Base-by-base conservation (phyloP, 768 basidiomycete species). In the Lentinula sp. region DNA sequence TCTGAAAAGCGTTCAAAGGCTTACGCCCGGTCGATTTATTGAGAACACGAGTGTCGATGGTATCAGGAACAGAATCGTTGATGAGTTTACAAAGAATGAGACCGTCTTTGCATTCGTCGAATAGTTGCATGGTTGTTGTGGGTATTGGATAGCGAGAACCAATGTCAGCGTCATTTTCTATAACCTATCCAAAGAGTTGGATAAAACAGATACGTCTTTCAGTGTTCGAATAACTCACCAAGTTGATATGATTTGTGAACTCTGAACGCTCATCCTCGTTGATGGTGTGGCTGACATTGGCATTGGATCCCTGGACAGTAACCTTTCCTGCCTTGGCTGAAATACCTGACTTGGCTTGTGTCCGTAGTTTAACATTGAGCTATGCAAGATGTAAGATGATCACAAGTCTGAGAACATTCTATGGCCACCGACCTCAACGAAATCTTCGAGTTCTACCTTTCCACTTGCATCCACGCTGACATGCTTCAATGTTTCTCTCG, bases 51-150 rank as follows among this genome's bases (percentile, higher is more conserved):
- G 86, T 91, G 76, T 98, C 96, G 76, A 99, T 99, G 5, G 97
- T 99, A 74, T 98, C 96, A 10, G 97, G 96, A 3, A 99, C 97
- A 48, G 97, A 96, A 76, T 99, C 96, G 74, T 99, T 96, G 82
- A 98, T 94, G 65, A 98, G 88, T 81, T 98, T 98, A 75, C 91
- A 97, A 34, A 99, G 89, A 67, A 99, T 87, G 70, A 99, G 79
- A 64, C 96, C 97, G 69, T 99, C 96, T 69, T 89, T 85, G 74
- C 89, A 91, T 73, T 98, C 97, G 70, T 98, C 97, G 69, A 98
- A 98, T 64, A 99, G 82, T 67, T 99, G 97, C 95, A 98, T 97
- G 18, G 95, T 98, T 59, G 93, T 83, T 7, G 94, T 95, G 0
- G 95, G 95, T 64, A 98, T 96, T 5, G 95, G 96, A 65, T 93